phyloP scores from a whole-genome alignment of 2,329 filamentous ascomycete genomes.

The Talaromyces sp. region DNA sequence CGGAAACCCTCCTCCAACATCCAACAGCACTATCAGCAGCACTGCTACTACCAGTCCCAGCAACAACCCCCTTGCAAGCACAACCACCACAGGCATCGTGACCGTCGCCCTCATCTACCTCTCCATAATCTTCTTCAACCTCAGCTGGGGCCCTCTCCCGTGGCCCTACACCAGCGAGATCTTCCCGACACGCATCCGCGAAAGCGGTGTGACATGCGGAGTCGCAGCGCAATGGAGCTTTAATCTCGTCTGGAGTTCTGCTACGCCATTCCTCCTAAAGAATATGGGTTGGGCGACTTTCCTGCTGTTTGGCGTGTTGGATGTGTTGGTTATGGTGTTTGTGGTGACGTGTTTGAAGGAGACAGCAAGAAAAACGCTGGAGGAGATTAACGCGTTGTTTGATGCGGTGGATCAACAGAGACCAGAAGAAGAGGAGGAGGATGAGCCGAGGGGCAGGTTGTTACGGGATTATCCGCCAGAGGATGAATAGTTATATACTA shows the following conservation, averaged over 20 bases:
- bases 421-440: not conserved
- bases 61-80: not conserved
- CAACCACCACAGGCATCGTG: conserved; percentile 27
- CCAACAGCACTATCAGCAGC: no score
- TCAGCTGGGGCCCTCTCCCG: conserved; percentile 36
- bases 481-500: not conserved
- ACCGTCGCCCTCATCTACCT: conserved; percentile 53
- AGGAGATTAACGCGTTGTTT: conserved; percentile 54
- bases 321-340: conserved; percentile 45
- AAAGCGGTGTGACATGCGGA: conserved; percentile 34
- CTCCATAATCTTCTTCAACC: conserved; percentile 45
- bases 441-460: not conserved
- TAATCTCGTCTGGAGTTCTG: conserved; percentile 38
- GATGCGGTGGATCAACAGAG: not conserved
- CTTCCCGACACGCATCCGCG: conserved; percentile 35
- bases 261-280: conserved; percentile 39
- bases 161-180: conserved; percentile 37
- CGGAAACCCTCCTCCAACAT: not conserved
- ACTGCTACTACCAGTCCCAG: no score
- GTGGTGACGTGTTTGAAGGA: conserved; percentile 52
- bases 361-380: conserved; percentile 50
- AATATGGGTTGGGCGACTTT: conserved; percentile 44
- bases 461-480: not conserved
- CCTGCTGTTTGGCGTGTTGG: conserved; percentile 39
- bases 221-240: conserved; percentile 37